phyloP scores from a whole-genome alignment of 2,329 filamentous ascomycete species.

The Xylariaceae sp. region DNA sequence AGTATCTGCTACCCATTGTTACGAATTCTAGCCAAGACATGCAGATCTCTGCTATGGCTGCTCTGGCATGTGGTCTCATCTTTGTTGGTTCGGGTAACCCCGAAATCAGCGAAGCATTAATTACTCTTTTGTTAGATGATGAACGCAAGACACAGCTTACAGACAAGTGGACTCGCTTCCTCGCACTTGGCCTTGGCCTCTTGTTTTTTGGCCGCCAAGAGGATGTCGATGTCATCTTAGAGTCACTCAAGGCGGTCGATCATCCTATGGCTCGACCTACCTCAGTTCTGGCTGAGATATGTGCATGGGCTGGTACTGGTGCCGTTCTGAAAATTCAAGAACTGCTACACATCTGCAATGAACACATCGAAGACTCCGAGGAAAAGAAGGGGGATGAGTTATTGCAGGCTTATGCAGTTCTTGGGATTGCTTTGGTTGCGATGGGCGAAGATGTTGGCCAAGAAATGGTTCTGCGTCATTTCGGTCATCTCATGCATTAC shows the following conservation, averaged over 20 bases:
- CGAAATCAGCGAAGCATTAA: conserved; percentile 89
- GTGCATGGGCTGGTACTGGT: conserved; percentile 96
- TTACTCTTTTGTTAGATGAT: conserved; percentile 91
- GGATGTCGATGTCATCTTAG: conserved; percentile 96
- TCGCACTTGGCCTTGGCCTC: conserved; percentile 89
- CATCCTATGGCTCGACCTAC: conserved; percentile 98
- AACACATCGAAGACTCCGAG: conserved; percentile 92
- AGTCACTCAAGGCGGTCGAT: conserved; percentile 95
- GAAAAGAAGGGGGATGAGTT: conserved; percentile 96
- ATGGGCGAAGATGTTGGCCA: conserved; percentile 99
- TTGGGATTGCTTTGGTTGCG: conserved; percentile 90
- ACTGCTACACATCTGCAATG: conserved; percentile 96
- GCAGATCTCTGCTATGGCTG: conserved; percentile 96
- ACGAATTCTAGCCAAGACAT: conserved; percentile 84
- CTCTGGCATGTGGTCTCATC: conserved; percentile 85
- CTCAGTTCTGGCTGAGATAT: conserved; percentile 91
- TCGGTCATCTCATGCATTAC: conserved; percentile 99
- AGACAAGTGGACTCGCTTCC: conserved; percentile 98
- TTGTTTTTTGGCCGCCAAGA: conserved; percentile 97
- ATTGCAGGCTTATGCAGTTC: conserved; percentile 92
- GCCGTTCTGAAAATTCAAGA: conserved; percentile 97
- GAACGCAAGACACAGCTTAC: conserved; percentile 89
- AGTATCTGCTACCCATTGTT: conserved; percentile 85
- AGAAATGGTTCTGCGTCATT: conserved; percentile 97
- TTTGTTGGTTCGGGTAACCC: conserved; percentile 93